Base-by-base conservation (phyloP, 257 asterid genomes). In the Fraxinus quadrangulata region DNA sequence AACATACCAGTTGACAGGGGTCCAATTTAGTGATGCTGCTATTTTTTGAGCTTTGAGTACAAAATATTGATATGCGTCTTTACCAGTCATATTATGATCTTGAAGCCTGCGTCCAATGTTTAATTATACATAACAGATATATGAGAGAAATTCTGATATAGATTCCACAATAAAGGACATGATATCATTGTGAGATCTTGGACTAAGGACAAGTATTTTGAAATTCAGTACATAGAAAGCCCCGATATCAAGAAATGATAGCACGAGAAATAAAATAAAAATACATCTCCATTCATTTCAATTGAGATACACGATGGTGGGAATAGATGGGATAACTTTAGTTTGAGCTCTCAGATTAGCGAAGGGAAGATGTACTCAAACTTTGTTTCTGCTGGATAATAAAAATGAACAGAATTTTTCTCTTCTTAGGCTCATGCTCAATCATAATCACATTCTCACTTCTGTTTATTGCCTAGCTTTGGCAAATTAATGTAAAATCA, bases 31-130 rank as follows among this genome's bases (percentile, higher is more conserved):
- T 37, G 94, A 90, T 77, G 88, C 31, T 76, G 97, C 98, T 77
- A 94, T 88, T 81, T 94, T 87, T 87, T 94, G 98, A 83, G 96
- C 98, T 90, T 85, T 89, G 87, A 94, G 94, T 42, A 92, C 98
- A 73, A 94, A 94, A 87, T 94, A 92, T 77, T 88, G 86, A 75
- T 94, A 92, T 75, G 96, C 98, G 70, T 89, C 96, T 71, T 86
- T 89, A 76, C 85, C 85, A 24, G 97, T 89, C 97, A 89, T 90
- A 33, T 90, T 91, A 79, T 80, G 92, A 75, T 88, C 94, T 79
- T 84, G 83, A 82, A 94, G 97, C 98, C 98, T 94, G 92, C 84
- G 85, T 71, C 33, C 70, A 49, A 77, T 74, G 54, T 67, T 65
- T 40, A 79, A 47, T 75, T 26, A 68, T 78, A 71, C 78, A 42